Evolutionary conservation across 768 basidiomycete genomes (phyloP), one percentile per base, ranked within the genome.

Genomic region (Chalciporus chontae): DNA sequence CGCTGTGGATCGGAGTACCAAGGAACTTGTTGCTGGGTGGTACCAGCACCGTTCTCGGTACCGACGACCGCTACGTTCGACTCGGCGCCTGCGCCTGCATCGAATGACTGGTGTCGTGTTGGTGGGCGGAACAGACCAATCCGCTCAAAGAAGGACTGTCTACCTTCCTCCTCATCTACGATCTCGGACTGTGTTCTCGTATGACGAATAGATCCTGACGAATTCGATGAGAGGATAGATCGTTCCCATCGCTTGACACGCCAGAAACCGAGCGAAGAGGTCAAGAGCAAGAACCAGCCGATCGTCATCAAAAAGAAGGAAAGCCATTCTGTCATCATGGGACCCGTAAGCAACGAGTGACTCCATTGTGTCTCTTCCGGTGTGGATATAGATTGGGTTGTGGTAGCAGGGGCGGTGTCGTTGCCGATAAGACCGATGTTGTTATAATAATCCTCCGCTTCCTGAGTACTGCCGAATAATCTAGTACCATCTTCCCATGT

Each of bases 251-350:
- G 82, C 64, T 92, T 93, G 50, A 92, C 87, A 32, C 90, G 83
- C 86, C 87, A 91, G 70, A 84, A 96, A 21, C 89, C 84, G 37
- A 95, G 86, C 8, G 94, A 61, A n/a, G 90, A 90, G 2, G 92
- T 96, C 46, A 97, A 75, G 36, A 97, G 79, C 43, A 93, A 73
- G 69, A 90, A 91, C 89, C 89, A 91, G 2, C 86, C 90, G 42
- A 92, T 72, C 31, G 87, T 91, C 90, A 97, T 96, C 57, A 97
- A 71, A 71, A 94, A 81, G 73, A 97, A 98, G 14, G 91, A 90
- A 44, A 98, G 72, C 92, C 92, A 97, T 64, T 97, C 94, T 19
- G 87, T 86, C 0, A 93, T 90, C 19, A 84, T 77, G 66, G 87
- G 80, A n/a, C 74, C 72, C 5, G 81, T 68, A 17, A 77, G 45